A percentile compares a stretch with the other conserved stretches of the same genome.
phyloP scores from a whole-genome alignment of 352 stramenopile genomes.

The Aphanomyces stellatus region DNA sequence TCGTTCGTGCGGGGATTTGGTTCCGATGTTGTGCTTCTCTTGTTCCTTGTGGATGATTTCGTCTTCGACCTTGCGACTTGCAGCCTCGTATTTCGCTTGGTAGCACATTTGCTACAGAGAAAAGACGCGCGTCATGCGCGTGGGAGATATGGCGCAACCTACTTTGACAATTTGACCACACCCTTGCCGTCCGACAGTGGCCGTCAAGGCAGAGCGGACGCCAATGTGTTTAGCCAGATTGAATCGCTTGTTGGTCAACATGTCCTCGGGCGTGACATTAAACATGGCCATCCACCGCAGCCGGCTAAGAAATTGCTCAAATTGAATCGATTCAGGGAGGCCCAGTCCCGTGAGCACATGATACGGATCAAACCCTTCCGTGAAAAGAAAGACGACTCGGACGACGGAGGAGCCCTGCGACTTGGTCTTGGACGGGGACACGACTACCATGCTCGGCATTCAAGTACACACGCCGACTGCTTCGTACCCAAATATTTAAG shows the following conservation, averaged over 20 bases:
- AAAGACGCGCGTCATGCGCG: too few species aligned
- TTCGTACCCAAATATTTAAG: conserved; percentile 62
- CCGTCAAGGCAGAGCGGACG: conserved; percentile 42
- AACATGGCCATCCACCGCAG: conserved; percentile 37
- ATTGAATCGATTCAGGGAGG: conserved; percentile 49
- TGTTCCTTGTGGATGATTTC: conserved; percentile 32
- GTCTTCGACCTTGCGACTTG: conserved; percentile 27
- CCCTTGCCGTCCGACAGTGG: conserved; percentile 44
- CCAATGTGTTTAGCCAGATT: conserved; percentile 39
- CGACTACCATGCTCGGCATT: conserved; percentile 22
- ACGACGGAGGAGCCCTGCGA: conserved; percentile 28
- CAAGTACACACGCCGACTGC: conserved; percentile 33
- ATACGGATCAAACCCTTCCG: conserved; percentile 46
- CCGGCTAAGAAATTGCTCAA: conserved; percentile 43
- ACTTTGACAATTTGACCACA: conserved; percentile 34
- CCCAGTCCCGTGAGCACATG: conserved; percentile 43
- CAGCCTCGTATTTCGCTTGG: conserved; percentile 32
- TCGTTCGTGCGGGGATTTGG: conserved; percentile 17
- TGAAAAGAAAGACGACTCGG: conserved; percentile 60
- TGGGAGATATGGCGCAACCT: background rate
- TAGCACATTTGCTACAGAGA: conserved; percentile 32
- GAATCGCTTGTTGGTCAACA: conserved; percentile 52
- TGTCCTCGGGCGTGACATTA: conserved; percentile 47
- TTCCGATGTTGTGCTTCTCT: background rate
- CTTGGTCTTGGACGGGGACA: conserved; percentile 9